These are phyloP conservation scores for Psilocybe cubensis DNA, from an alignment of 768 basidiomycete genomes.

Conservation along the genomic window DNA sequence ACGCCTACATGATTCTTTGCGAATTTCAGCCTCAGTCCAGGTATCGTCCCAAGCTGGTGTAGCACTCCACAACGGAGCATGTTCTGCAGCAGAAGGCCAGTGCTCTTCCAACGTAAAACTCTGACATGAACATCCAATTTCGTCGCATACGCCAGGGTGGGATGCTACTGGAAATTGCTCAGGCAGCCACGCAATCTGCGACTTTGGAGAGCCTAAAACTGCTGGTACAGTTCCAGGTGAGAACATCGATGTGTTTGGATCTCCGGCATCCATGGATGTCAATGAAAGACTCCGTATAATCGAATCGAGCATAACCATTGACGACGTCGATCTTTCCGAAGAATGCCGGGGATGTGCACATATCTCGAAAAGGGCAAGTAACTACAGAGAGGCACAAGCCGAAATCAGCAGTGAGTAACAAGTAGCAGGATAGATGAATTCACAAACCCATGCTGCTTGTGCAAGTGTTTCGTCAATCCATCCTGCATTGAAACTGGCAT, in stretches of 20 bases:
- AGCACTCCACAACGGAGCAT: conserved; percentile 64
- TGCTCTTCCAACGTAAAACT: conserved; percentile 52
- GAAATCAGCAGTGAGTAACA: not conserved
- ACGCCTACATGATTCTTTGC: conserved; percentile 72
- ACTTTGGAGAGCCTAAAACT: conserved; percentile 26
- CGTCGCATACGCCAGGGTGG: conserved; percentile 15
- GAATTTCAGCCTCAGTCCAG: conserved; percentile 66
- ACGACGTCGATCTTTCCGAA: conserved; percentile 53
- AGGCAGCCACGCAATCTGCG: conserved; percentile 19
- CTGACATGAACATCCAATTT: conserved; percentile 49
- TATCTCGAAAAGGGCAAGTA: conserved; percentile 74
- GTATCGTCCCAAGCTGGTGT: conserved; percentile 66
- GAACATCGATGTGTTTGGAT: conserved; percentile 56
- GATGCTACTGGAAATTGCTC: conserved; percentile 11
- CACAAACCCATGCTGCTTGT: conserved; percentile 74
- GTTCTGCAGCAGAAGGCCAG: conserved; percentile 53
- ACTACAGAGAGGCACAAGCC: conserved; percentile 34
- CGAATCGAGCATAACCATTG: conserved; percentile 65
- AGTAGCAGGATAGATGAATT: not conserved
- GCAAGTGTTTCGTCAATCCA: conserved; percentile 78
- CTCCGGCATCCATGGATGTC: conserved; percentile 59
- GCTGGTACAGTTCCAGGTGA: conserved; percentile 52
- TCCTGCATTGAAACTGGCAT: conserved; percentile 69
- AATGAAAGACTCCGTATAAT: conserved; percentile 66
- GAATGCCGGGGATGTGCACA: conserved; percentile 70